Percentiles rank a stretch among this genome's conserved stretches.
These are phyloP conservation scores for Paecilomyces fulvus DNA, from an alignment of 2,329 filamentous ascomycete species.

Conservation along the genomic window DNA sequence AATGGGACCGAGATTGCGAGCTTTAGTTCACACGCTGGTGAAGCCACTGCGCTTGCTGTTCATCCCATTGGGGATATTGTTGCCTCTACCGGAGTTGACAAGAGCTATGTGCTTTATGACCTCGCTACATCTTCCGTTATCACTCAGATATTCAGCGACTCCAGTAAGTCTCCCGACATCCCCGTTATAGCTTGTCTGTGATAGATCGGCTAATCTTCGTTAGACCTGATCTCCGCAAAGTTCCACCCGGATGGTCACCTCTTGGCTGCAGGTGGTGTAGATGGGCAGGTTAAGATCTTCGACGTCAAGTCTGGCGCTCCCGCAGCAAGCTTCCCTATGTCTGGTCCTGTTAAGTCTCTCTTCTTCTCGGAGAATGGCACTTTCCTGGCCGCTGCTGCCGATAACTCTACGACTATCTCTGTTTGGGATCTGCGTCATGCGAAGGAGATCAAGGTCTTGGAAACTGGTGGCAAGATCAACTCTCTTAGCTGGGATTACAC, in stretches of 20 bases:
- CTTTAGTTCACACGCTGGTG: conserved; percentile 74
- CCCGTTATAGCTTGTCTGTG: background rate
- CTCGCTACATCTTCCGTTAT: conserved; percentile 58
- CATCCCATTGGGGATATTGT: conserved; percentile 78
- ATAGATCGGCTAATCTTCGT: conserved; percentile 10
- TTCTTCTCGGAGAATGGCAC: conserved; percentile 94
- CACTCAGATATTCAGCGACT: conserved; percentile 70
- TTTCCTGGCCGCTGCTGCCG: conserved; percentile 79
- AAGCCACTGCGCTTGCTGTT: conserved; percentile 65
- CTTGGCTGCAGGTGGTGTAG: conserved; percentile 70
- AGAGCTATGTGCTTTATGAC: conserved; percentile 88
- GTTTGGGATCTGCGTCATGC: conserved; percentile 90
- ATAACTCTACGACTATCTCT: conserved; percentile 68
- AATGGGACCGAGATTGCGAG: conserved; percentile 59
- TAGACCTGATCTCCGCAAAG: conserved; percentile 65
- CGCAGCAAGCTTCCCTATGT: conserved; percentile 62
- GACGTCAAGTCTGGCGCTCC: conserved; percentile 72
- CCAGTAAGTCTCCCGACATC: conserved; percentile 50
- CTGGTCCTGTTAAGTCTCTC: conserved; percentile 63
- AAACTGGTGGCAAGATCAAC: conserved; percentile 70
- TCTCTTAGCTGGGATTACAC: conserved; percentile 87
- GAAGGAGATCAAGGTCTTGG: conserved; percentile 72
- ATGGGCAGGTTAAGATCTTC: conserved; percentile 80
- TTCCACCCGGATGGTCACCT: conserved; percentile 98
- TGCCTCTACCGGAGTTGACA: conserved; percentile 82